phyloP scores from a whole-genome alignment of 2,329 filamentous ascomycete species.

The Colletotrichum sp. region DNA sequence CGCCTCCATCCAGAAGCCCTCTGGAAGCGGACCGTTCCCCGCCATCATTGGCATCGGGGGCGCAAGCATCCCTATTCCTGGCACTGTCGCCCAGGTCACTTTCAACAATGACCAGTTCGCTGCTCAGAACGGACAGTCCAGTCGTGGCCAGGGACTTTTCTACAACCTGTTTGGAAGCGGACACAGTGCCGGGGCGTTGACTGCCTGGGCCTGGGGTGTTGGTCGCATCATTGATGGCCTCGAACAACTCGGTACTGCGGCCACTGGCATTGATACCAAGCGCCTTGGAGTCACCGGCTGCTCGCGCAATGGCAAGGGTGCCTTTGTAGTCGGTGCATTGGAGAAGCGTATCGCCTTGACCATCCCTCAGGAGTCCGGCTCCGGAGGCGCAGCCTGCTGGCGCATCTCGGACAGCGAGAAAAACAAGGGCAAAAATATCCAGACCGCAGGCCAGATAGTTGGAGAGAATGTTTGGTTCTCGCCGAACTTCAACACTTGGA shows the following conservation, averaged over 20 bases:
- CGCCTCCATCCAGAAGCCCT: constrained; percentile 45
- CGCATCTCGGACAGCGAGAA: constrained; percentile 58
- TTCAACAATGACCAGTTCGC: constrained; percentile 66
- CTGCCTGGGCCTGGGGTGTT: constrained; percentile 69
- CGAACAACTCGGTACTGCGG: constrained; percentile 50
- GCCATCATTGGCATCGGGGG: constrained; percentile 64
- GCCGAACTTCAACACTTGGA: constrained; percentile 56
- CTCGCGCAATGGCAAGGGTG: constrained; percentile 69
- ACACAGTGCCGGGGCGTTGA: constrained; percentile 62
- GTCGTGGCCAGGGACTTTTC: constrained; percentile 63
- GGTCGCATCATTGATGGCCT: constrained; percentile 65
- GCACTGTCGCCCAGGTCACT: constrained; percentile 59
- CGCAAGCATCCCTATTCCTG: constrained; percentile 59
- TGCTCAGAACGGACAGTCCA: constrained; percentile 47
- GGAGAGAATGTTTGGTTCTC: constrained; percentile 70
- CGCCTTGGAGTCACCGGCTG: constrained; percentile 65
- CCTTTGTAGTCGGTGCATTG: constrained; percentile 65
- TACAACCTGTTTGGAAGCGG: constrained; percentile 62
- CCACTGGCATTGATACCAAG: constrained; percentile 53
- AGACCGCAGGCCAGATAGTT: constrained; percentile 64
- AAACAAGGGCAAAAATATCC: constrained; percentile 59
- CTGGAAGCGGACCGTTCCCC: constrained; percentile 51
- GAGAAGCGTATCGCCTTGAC: constrained; percentile 64
- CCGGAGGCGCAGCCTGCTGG: constrained; percentile 67
- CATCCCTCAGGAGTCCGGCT: constrained; percentile 67